A percentile compares a stretch with the other conserved stretches of the same genome.
phyloP scores from a whole-genome alignment of 441 rosid genomes.

The Francoa sonchifolia region DNA sequence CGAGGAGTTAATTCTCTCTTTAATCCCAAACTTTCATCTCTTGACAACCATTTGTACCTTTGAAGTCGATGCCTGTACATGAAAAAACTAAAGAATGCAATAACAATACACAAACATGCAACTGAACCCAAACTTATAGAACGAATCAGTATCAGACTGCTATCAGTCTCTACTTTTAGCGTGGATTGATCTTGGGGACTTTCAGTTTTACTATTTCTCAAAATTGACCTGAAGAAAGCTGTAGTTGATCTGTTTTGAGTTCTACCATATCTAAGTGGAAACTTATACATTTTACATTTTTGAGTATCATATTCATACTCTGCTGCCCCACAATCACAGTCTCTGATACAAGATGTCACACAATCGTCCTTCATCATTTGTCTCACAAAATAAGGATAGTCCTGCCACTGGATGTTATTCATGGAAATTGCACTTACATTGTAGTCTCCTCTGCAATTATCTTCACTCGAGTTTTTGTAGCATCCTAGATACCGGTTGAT shows the following conservation, averaged over 20 bases:
- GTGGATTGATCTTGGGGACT: not conserved
- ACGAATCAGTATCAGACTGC: not conserved
- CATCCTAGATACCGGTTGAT: not conserved
- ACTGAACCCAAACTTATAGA: not conserved
- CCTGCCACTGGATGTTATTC: not conserved
- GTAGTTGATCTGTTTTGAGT: not conserved
- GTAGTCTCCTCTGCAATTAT: not conserved
- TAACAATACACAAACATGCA: not conserved
- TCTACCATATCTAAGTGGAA: constrained; percentile 3
- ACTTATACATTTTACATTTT: not conserved
- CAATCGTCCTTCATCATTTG: not conserved
- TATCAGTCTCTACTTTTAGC: not conserved
- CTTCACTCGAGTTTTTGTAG: not conserved
- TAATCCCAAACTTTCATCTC: not conserved
- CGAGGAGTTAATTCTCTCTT: not conserved
- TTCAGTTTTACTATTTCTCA: not conserved
- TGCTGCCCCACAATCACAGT: constrained; percentile 9
- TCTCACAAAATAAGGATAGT: not conserved
- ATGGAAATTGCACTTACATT: not conserved
- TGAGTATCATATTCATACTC: not conserved
- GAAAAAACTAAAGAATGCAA: not conserved
- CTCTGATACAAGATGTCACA: not conserved
- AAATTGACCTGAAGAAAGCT: not conserved
- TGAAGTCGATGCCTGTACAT: not conserved
- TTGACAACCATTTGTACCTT: not conserved